Conservation (phyloP, 306 rosid species). For the Bauhinia variegata region DNA sequence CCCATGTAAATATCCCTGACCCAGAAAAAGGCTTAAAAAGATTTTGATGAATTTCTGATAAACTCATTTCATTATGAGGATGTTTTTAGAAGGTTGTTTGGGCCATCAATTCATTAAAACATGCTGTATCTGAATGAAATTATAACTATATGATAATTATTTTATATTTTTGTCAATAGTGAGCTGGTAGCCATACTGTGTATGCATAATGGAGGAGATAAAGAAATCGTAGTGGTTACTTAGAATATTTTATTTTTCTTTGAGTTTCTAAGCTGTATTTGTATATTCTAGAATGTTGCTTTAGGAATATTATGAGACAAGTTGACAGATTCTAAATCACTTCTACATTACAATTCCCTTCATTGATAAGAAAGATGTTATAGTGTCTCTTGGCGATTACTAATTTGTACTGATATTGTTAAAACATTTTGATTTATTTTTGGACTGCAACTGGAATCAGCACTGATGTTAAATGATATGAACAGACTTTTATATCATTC, state of each 20-base stretch:
- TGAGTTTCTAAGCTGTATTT: no score
- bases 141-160: no score
- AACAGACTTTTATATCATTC: neutral
- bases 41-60: neutral
- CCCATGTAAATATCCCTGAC: no score
- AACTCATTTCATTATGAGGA: constrained; percentile 1
- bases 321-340: neutral
- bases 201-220: neutral
- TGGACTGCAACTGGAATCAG: constrained; percentile 2
- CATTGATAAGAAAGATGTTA: neutral
- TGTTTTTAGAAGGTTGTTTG: neutral
- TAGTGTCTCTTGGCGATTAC: constrained; percentile 11
- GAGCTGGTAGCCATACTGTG: no score
- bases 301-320: no score
- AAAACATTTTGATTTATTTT: neutral
- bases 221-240: no score
- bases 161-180: no score
- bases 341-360: neutral
- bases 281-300: no score
- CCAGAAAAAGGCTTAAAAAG: neutral
- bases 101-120: neutral
- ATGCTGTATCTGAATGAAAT: no score
- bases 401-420: no score
- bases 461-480: constrained; percentile 3
- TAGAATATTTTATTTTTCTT: no score